Base-by-base conservation (phyloP, 192 early-diverging fungal species). In the Cetraspora pellucida region DNA sequence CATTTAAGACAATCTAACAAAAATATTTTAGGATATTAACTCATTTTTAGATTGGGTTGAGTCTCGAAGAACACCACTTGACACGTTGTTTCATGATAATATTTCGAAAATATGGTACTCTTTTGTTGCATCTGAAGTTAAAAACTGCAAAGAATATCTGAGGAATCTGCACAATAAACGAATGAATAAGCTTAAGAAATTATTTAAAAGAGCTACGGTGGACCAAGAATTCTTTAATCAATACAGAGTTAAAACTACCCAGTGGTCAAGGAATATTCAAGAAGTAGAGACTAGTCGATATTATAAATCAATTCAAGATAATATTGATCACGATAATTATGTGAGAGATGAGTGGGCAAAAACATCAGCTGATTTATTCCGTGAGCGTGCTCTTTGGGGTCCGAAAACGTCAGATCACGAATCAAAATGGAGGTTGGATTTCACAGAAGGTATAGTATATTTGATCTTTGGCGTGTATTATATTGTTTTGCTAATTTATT, bases 361-460 rank as follows among this genome's bases (percentile, higher is more conserved):
- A 30, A 79, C 89, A 11, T 80, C 86, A 8, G 80, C 74, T 2
- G 85, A 87, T 61, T 75, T 92, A 0, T 84, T 84, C 44, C 74
- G 86, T 11, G 90, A 91, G 71, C 83, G 88, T 17, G 89, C 90
- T 3, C 81, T 92, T 21, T 90, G 89, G 90, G 87, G 88, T 16
- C 78, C 81, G 31, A 82, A 87, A 58, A 23, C 61, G 9, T 44
- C 21, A 31, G 78, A 79, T 30, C 60, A 68, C 0, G 45, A 73
- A 3, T 47, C 68, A 1, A 72, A 74, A 46, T 91, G 89, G 89
- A 79, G 82, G 71, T 67, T 91, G 3, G 89, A 90, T 77, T 85
- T 85, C 67, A 89, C 88, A 45, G 88, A 89, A 77, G 85, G 86
- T 16, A 78, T 23, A 31, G 19, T n/a, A 65, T n/a, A 37, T 17